Evolutionary conservation across 768 basidiomycete species (phyloP), one percentile per base, ranked within the genome.

Genomic region (Tremella fuciformis): DNA sequence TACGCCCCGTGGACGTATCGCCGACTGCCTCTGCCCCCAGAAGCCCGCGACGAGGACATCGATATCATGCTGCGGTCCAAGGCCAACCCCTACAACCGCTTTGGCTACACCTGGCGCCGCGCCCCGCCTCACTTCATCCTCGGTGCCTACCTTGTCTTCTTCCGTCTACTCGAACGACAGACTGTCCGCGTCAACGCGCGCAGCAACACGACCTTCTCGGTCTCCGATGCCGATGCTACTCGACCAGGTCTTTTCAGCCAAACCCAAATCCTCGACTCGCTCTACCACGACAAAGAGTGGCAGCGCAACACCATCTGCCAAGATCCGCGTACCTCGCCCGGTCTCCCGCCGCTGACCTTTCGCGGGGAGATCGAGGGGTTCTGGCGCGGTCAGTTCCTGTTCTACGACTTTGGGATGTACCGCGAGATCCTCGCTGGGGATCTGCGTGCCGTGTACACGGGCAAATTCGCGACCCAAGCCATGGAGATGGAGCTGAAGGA

Each of bases 301-400:
- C 67, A 69, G 53, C 65, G 75, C 15, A 66, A 63, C 53, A 53
- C 65, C 41, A 65, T 71, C 53, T 74, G 75, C 56, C 67, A 70
- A 46, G 68, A 70, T 40, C 72, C 75, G 1, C 62, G 68, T 50
- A 59, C 61, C 6, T 71, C 72, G 7, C 64, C 65, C 9, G 75
- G 75, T 13, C 57, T 76, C 38, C 67, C 65, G 2, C 56, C 75
- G 0, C 44, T 69, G 15, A 51, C 67, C 13, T 74, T 67, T 49
- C 55, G 60, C 1, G 66, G 66, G 13, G 48, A 64, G 21, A 25
- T 76, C 13, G 49, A 67, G 50, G 75, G 75, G 2, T 60, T 60
- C 42, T 76, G 75, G 75, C 54, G 64, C 26, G 75, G 71, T 8
- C 69, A 70, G 47, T 72, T 67, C 57, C 55, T 76, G 34, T 74